These are phyloP conservation scores for Eragrostis nindensis DNA, from an alignment of 176 grass and related monocot species.

Conservation along the genomic window DNA sequence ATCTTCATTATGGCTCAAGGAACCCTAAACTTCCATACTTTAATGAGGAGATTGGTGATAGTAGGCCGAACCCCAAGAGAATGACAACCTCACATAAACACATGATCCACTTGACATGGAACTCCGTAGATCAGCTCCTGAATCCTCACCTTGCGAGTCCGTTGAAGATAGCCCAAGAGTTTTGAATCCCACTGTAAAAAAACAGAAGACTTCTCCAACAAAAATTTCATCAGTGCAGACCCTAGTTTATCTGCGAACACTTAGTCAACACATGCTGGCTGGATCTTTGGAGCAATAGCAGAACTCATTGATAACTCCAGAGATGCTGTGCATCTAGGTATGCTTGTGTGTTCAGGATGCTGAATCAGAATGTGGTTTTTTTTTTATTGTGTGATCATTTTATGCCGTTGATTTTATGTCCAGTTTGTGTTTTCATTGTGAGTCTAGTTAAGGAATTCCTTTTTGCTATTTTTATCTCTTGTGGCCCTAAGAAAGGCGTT, in stretches of 20 bases:
- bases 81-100: conserved; percentile 34
- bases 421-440: conserved; percentile 14
- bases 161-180: conserved; percentile 47
- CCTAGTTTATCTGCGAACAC: conserved; percentile 80
- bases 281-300: conserved; percentile 93
- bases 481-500: no score
- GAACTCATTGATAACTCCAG: conserved; percentile 93
- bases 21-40: conserved; percentile 24
- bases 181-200: conserved; percentile 33
- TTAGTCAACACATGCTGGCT: conserved; percentile 88
- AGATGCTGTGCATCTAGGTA: conserved; percentile 85
- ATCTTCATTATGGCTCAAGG: conserved; percentile 5
- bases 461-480: no score
- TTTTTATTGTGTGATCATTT: conserved; percentile 12
- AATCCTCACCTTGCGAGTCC: conserved; percentile 51
- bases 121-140: conserved; percentile 14
- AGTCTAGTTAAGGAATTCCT: background rate
- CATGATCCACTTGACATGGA: conserved; percentile 17
- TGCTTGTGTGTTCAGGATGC: conserved; percentile 28
- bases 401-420: background rate
- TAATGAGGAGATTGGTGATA: conserved; percentile 60
- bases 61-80: conserved; percentile 34
- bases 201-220: conserved; percentile 36
- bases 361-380: background rate
- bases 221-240: conserved; percentile 70